Percentiles rank a stretch among this genome's conserved stretches.
Conservation (phyloP, 768 basidiomycete species). For the Scleroderma citrinum region DNA sequence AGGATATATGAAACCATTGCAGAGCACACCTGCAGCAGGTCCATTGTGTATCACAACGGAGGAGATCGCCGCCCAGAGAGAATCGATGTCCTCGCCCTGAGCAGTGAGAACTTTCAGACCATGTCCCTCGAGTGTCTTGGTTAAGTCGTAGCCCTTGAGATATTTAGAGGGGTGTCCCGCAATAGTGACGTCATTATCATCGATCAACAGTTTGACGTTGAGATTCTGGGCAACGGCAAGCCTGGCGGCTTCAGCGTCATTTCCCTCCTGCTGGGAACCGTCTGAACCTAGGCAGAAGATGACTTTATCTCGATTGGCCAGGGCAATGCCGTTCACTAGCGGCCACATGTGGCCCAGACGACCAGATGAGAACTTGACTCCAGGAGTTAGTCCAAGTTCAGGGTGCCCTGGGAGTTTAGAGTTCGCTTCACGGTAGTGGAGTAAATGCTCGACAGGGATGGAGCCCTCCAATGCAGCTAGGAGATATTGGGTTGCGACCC, state of each 20-base stretch:
- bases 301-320: constrained; percentile 72
- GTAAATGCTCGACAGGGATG: constrained; percentile 66
- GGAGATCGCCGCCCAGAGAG: constrained; percentile 63
- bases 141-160: constrained; percentile 69
- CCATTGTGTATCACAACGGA: constrained; percentile 56
- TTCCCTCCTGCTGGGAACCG: constrained; percentile 88
- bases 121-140: constrained; percentile 72
- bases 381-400: constrained; percentile 86
- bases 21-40: constrained; percentile 62
- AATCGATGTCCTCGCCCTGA: constrained; percentile 75
- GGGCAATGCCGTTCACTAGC: constrained; percentile 75
- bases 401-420: constrained; percentile 87
- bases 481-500: constrained; percentile 87
- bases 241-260: constrained; percentile 86
- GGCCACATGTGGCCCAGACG: constrained; percentile 92
- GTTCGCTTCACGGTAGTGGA: constrained; percentile 83
- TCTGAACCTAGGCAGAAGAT: constrained; percentile 85
- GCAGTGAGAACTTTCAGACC: constrained; percentile 72
- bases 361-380: constrained; percentile 91
- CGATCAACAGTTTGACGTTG: constrained; percentile 82
- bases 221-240: constrained; percentile 78
- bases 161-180: constrained; percentile 88
- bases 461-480: constrained; percentile 72
- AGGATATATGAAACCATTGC: neutral
- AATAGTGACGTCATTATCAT: constrained; percentile 90